Percentiles rank a stretch among this genome's conserved stretches.
Conservation (phyloP, 2,329 filamentous ascomycete genomes). For the Aplosporella prunicola region DNA sequence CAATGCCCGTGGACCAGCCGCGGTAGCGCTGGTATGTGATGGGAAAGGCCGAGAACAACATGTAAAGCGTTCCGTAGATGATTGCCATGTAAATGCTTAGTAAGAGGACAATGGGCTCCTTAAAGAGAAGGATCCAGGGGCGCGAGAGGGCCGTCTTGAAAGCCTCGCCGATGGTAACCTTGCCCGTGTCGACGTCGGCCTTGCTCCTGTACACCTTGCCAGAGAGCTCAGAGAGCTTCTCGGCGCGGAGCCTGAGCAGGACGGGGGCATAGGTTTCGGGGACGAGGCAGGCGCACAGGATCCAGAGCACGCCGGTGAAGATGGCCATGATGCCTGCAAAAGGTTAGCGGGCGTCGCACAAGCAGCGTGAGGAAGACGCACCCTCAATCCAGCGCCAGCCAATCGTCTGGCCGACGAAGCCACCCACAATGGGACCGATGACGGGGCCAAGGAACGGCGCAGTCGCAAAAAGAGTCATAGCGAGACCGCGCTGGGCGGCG, state of each 20-base stretch:
- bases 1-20: slow-evolving; percentile 40
- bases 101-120: slow-evolving; percentile 42
- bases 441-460: slow-evolving; percentile 16
- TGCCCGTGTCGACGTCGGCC: slow-evolving; percentile 8
- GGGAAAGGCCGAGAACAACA: slow-evolving; percentile 40
- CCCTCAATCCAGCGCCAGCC: slow-evolving; percentile 22
- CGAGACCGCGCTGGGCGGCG: slow-evolving; percentile 20
- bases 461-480: slow-evolving; percentile 14
- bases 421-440: slow-evolving; percentile 16
- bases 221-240: slow-evolving; percentile 50
- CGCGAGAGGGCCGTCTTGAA: slow-evolving; percentile 41
- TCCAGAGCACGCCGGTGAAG: slow-evolving; percentile 29
- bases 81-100: slow-evolving; percentile 43
- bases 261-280: slow-evolving; percentile 55
- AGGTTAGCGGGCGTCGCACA: slow-evolving; percentile 43
- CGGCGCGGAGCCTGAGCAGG: slow-evolving; percentile 52
- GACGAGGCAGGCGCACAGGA: slow-evolving; percentile 49
- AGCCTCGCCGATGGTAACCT: slow-evolving; percentile 6
- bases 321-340: slow-evolving; percentile 57
- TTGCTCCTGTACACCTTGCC: slow-evolving; percentile 34
- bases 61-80: slow-evolving; percentile 44
- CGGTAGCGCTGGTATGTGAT: slow-evolving; percentile 51
- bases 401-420: slow-evolving; percentile 14
- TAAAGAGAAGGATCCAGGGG: slow-evolving; percentile 40
- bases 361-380: no score